Percentiles rank a stretch among this genome's conserved stretches.
Evolutionary conservation across 1,284 basidiomycete species (phyloP).

Genomic region (Hymenochaete sp.): DNA sequence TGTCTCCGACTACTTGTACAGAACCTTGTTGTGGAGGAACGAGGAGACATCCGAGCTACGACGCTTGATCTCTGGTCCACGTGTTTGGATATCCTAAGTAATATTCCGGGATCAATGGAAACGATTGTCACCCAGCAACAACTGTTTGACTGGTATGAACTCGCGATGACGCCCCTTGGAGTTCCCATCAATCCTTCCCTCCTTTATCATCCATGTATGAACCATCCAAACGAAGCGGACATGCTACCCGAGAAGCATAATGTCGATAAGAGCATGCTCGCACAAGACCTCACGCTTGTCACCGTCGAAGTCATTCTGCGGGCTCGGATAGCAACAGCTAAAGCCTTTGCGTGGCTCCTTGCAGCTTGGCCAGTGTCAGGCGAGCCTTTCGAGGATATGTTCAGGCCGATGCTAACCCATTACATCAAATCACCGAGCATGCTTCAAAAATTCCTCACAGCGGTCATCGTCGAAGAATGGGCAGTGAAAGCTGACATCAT

Average conservation of each 20-base stretch:
- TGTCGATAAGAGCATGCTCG: slow-evolving; percentile 93
- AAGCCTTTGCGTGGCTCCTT: slow-evolving; percentile 71
- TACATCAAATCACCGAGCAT: slow-evolving; percentile 86
- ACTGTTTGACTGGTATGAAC: slow-evolving; percentile 74
- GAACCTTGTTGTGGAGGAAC: slow-evolving; percentile 91
- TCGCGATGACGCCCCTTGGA: slow-evolving; percentile 89
- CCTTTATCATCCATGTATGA: slow-evolving; percentile 60
- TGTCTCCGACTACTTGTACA: slow-evolving; percentile 88
- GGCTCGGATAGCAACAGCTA: slow-evolving; percentile 75
- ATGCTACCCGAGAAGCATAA: slow-evolving; percentile 68
- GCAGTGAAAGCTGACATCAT: slow-evolving; percentile 47
- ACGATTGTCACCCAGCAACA: slow-evolving; percentile 43
- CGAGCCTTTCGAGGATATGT: slow-evolving; percentile 41
- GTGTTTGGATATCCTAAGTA: slow-evolving; percentile 50
- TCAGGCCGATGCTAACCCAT: slow-evolving; percentile 63
- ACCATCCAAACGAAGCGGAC: slow-evolving; percentile 35
- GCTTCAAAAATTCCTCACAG: slow-evolving; percentile 81
- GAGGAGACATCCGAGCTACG: slow-evolving; percentile 73
- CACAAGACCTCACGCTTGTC: slow-evolving; percentile 84
- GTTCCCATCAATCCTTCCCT: slow-evolving; percentile 63
- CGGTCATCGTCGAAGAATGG: slow-evolving; percentile 91
- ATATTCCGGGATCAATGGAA: slow-evolving; percentile 41
- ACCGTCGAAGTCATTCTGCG: slow-evolving; percentile 73
- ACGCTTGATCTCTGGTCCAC: slow-evolving; percentile 76
- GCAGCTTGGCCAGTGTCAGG: slow-evolving; percentile 48